These are phyloP conservation scores for Biscogniauxia mediterranea DNA, from an alignment of 2,329 filamentous ascomycete species.

Conservation along the genomic window DNA sequence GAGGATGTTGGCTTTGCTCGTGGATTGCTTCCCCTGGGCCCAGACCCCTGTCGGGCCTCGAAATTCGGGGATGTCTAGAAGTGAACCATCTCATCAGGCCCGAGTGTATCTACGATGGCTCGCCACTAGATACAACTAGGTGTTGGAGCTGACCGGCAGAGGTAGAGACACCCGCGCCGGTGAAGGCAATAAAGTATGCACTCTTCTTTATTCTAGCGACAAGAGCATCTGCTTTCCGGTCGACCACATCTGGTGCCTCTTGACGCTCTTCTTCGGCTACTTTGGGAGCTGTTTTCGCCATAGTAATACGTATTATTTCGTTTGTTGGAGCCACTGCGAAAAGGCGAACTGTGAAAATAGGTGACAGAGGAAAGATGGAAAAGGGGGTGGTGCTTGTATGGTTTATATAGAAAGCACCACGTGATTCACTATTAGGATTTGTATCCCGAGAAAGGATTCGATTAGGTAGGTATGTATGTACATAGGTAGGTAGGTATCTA, in stretches of 20 bases:
- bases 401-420: background rate
- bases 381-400: background rate
- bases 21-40: slow-evolving; percentile 39
- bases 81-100: background rate
- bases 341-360: background rate
- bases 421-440: background rate
- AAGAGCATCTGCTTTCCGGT: slow-evolving; percentile 38
- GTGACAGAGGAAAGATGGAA: background rate
- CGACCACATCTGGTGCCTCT: slow-evolving; percentile 30
- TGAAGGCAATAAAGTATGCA: slow-evolving; percentile 47
- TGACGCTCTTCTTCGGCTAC: slow-evolving; percentile 19
- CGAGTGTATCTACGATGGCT: background rate
- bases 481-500: too few relatives aligned
- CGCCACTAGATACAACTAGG: background rate
- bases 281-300: slow-evolving; percentile 25
- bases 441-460: background rate
- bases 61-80: slow-evolving; percentile 46
- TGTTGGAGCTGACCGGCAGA: slow-evolving; percentile 37
- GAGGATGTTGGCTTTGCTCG: slow-evolving; percentile 35
- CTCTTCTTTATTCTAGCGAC: slow-evolving; percentile 39
- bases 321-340: background rate
- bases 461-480: background rate
- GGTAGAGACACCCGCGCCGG: slow-evolving; percentile 46
- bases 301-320: slow-evolving; percentile 2
- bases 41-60: slow-evolving; percentile 46